Evolutionary conservation across 2,329 filamentous ascomycete genomes (phyloP).

Genomic region (Ophidiomyces ophidiicola): DNA sequence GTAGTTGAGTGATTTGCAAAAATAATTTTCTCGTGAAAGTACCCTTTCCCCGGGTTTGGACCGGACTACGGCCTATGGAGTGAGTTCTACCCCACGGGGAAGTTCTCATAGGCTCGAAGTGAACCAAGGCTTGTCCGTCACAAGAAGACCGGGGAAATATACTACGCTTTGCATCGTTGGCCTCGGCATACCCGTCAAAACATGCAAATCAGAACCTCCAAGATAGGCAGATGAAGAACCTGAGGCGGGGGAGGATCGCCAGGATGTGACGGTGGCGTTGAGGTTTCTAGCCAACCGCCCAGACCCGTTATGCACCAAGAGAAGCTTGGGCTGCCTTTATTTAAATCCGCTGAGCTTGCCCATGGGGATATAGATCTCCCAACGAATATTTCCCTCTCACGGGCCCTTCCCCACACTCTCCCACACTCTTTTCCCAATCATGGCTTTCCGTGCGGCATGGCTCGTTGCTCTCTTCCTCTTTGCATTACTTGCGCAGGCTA

Average conservation of each 20-base stretch:
- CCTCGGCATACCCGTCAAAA: neutral
- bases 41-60: no score
- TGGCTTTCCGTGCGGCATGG: constrained; percentile 8
- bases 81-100: no score
- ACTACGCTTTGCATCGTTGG: no score
- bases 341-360: neutral
- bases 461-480: constrained; percentile 9
- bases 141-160: neutral
- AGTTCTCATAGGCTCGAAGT: constrained; percentile 1
- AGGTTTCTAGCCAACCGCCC: neutral
- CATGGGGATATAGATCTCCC: neutral
- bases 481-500: constrained; percentile 6
- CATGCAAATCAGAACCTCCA: neutral
- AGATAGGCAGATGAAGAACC: neutral
- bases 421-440: neutral
- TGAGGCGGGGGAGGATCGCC: neutral
- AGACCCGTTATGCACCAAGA: neutral
- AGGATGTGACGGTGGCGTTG: constrained; percentile 2
- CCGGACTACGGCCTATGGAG: no score
- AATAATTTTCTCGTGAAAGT: no score
- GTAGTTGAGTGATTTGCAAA: no score
- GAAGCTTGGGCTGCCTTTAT: neutral
- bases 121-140: neutral
- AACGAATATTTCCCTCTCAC: no score
- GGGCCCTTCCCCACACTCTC: neutral